phyloP scores from a whole-genome alignment of 1,284 basidiomycete species.

The Ceratobasidium sp. region DNA sequence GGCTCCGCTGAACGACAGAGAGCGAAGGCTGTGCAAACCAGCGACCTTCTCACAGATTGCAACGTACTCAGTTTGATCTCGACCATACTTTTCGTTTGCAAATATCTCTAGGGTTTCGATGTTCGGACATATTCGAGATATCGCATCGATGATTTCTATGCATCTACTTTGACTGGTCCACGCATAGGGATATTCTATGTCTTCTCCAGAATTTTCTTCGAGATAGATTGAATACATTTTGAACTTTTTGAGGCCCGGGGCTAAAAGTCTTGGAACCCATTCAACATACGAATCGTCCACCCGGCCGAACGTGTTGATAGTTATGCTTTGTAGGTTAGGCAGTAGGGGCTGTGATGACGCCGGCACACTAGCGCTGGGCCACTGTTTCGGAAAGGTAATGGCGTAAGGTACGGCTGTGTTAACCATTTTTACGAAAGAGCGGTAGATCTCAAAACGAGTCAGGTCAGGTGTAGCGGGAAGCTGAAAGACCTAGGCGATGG shows the following conservation, averaged over 20 bases:
- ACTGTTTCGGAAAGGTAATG: not conserved
- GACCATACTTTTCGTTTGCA: no score
- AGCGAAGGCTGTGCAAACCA: not conserved
- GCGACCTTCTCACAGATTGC: no score
- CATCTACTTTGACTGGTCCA: no score
- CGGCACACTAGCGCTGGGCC: not conserved
- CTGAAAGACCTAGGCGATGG: not conserved
- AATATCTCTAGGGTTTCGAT: not conserved
- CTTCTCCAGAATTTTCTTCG: not conserved
- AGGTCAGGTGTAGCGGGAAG: not conserved
- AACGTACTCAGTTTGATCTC: no score
- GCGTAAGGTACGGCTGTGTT: not conserved
- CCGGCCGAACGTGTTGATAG: not conserved
- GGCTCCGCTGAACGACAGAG: no score
- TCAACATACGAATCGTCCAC: not conserved
- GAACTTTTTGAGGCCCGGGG: not conserved
- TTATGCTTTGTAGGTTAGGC: not conserved
- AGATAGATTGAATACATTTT: not conserved
- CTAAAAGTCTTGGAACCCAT: not conserved
- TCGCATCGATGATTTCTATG: not conserved
- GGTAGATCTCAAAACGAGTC: not conserved
- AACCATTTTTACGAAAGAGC: not conserved
- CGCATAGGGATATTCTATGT: not conserved
- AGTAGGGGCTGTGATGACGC: not conserved
- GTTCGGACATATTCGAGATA: not conserved